Percentiles rank a stretch among this genome's conserved stretches.
Evolutionary conservation across 169 alveolate species (phyloP).

Genomic region (Cyclospora cayetanensis): DNA sequence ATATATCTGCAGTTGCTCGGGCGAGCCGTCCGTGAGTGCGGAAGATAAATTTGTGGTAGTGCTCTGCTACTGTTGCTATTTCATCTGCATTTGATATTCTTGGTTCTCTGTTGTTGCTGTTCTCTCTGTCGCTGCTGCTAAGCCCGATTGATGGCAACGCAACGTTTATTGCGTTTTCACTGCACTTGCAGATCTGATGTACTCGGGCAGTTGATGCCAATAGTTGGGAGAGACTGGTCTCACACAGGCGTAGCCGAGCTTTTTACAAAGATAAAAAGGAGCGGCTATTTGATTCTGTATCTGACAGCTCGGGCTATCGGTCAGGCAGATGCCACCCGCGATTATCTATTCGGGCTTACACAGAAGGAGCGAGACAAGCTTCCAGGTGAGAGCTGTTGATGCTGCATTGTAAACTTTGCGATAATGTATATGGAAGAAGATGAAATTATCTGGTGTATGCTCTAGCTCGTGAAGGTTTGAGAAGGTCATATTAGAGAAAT

Average conservation of each 20-base stretch:
- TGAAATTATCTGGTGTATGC: neutral
- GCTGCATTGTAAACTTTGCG: neutral
- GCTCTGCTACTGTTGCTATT: neutral
- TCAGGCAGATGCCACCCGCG: slow-evolving; percentile 95
- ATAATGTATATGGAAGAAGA: neutral
- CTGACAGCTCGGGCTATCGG: slow-evolving; percentile 99
- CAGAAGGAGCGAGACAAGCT: slow-evolving; percentile 87
- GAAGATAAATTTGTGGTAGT: neutral
- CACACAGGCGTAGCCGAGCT: slow-evolving; percentile 96
- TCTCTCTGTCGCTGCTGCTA: neutral
- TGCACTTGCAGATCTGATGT: slow-evolving; percentile 89
- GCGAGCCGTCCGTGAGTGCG: neutral
- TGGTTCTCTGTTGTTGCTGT: neutral
- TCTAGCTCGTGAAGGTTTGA: too few species aligned
- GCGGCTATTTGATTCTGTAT: slow-evolving; percentile 96
- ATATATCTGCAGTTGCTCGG: neutral
- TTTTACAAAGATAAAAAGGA: slow-evolving; percentile 88
- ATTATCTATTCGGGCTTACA: slow-evolving; percentile 89
- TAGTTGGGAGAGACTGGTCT: slow-evolving; percentile 98
- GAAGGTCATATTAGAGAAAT: too few species aligned
- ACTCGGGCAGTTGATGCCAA: slow-evolving; percentile 97
- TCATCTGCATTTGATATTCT: neutral
- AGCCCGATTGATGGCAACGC: neutral
- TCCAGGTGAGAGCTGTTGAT: slow-evolving; percentile 73
- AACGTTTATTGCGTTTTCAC: neutral